Evolutionary conservation across 805 yeast genomes (phyloP).

Genomic region (Candida parachauliodes): DNA sequence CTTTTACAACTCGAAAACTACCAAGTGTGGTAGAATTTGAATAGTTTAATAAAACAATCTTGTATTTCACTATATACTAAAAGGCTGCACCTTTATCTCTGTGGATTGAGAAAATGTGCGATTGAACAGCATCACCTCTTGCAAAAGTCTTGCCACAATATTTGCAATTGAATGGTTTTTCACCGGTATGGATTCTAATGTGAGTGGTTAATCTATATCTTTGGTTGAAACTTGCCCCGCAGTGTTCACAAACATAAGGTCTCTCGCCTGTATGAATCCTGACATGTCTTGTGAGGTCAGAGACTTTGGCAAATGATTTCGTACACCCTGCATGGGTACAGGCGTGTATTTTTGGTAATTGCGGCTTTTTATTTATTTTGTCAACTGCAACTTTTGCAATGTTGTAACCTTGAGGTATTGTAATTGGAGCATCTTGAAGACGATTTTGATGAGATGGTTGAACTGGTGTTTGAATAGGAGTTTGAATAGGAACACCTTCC

Average conservation of each 20-base stretch:
- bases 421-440: neutral
- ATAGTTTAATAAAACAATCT: too few relatives aligned
- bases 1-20: too few relatives aligned
- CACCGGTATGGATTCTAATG: constrained; percentile 21
- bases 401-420: neutral
- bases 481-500: neutral
- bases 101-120: constrained; percentile 19
- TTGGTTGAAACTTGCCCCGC: constrained; percentile 17
- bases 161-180: constrained; percentile 19
- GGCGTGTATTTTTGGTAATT: constrained; percentile 9
- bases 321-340: constrained; percentile 16
- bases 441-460: constrained; percentile 1
- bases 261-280: constrained; percentile 17
- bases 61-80: too few relatives aligned
- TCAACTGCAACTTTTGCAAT: neutral
- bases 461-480: neutral
- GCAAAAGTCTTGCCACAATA: constrained; percentile 21
- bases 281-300: constrained; percentile 15
- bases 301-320: constrained; percentile 14
- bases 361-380: neutral
- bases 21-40: too few relatives aligned
- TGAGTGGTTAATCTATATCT: constrained; percentile 22
- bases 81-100: constrained; percentile 11
- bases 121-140: constrained; percentile 23
- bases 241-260: constrained; percentile 15